A percentile compares a stretch with the other conserved stretches of the same genome.
phyloP scores from a whole-genome alignment of 768 basidiomycete species.

The Tulasnella sp. region DNA sequence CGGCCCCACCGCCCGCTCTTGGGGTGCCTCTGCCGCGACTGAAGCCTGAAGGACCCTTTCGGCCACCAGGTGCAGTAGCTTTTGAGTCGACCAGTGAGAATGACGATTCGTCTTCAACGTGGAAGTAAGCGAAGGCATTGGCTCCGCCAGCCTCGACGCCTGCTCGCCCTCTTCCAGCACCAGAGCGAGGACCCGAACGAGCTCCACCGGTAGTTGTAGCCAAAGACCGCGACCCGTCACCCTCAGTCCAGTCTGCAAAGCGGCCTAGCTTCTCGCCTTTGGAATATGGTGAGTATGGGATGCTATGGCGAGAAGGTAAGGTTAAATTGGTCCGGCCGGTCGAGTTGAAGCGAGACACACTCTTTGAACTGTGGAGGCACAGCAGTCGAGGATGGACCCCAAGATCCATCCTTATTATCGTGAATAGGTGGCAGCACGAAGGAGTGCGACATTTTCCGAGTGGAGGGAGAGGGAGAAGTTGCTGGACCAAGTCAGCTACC shows the following conservation, averaged over 20 bases:
- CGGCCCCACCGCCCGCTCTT: slow-evolving; percentile 37
- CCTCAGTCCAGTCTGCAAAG: slow-evolving; percentile 96
- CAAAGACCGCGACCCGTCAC: slow-evolving; percentile 50
- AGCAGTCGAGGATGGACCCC: slow-evolving; percentile 82
- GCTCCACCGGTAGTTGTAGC: slow-evolving; percentile 44
- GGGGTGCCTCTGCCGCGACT: slow-evolving; percentile 44
- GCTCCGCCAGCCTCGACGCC: slow-evolving; percentile 63
- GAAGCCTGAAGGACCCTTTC: slow-evolving; percentile 58
- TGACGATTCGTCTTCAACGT: slow-evolving; percentile 94
- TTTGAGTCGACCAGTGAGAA: slow-evolving; percentile 97
- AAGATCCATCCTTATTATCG: slow-evolving; percentile 90
- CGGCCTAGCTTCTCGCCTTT: slow-evolving; percentile 98
- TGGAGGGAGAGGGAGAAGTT: background rate
- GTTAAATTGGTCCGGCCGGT: background rate
- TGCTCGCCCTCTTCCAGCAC: slow-evolving; percentile 28
- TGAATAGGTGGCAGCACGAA: slow-evolving; percentile 84
- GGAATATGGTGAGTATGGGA: slow-evolving; percentile 97
- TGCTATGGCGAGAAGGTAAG: slow-evolving; percentile 41
- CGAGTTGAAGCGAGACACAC: slow-evolving; percentile 35
- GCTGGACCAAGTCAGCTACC: background rate
- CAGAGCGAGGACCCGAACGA: slow-evolving; percentile 32
- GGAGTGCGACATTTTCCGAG: slow-evolving; percentile 54
- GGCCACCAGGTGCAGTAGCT: slow-evolving; percentile 49
- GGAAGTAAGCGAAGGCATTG: slow-evolving; percentile 93
- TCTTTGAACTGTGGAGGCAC: slow-evolving; percentile 92